Base-by-base conservation (phyloP, 768 basidiomycete genomes). In the Suillus subluteus region DNA sequence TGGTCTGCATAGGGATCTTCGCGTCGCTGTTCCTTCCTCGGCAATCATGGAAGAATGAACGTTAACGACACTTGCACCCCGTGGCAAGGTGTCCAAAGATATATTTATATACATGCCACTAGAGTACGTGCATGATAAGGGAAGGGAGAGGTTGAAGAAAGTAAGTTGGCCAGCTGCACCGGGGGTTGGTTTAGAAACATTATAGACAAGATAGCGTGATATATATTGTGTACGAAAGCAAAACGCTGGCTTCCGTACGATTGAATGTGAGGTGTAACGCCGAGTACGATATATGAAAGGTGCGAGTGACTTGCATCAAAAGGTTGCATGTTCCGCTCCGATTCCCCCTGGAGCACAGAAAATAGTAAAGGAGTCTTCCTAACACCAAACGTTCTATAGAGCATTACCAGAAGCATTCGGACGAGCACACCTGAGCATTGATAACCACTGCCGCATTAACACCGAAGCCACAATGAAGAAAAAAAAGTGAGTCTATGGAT, bases 21-120 rank as follows among this genome's bases (percentile, higher is more conserved):
- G 67, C 72, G 8, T 75, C 75, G n/a, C 41, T 75, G 30, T 41
- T 74, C 2, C 72, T 77, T 6, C 76, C 76, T 21, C 76, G 74
- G 11, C 72, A 67, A 41, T 21, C 69, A 4, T 78, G 75, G 73
- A 56, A 41, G 61, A 40, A 9, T 58, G 9, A 38, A 26, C 15
- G 15, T 23, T 58, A 2, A 38, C 8, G 58, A 40, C n/a, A 23
- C n/a, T 40, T 40, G 13, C n/a, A 13, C 23, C 6, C 12, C 2
- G 9, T 12, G 13, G n/a, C 12, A 13, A n/a, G 44, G 21, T 4
- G 30, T 35, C 9, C 11, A n/a, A n/a, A 46, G 4, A 9, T 11
- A 18, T n/a, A 21, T 9, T 50, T 50, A n/a, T 23, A 13, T 50
- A 3, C n/a, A 23, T 50, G 6, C 48, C 12, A 9, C 23, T 50